These are phyloP conservation scores for Diutina rugosa DNA, from an alignment of 1,139 yeast species.

Conservation along the genomic window DNA sequence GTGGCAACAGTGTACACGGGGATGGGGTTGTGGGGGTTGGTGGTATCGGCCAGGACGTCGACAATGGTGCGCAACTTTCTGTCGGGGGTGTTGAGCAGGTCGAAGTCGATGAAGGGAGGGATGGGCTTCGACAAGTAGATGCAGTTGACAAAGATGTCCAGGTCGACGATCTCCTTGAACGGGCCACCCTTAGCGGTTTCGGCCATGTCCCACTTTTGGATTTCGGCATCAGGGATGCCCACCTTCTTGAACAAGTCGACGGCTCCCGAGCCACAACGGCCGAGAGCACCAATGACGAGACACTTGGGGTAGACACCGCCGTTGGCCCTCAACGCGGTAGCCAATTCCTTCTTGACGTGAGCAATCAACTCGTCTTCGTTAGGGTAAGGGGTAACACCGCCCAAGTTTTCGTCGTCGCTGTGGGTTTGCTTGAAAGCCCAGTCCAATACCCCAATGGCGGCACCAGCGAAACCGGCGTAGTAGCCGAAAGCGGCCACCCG, in stretches of 20 bases:
- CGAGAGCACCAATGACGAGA: constrained; percentile 90
- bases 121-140: constrained; percentile 89
- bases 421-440: constrained; percentile 88
- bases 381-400: constrained; percentile 71
- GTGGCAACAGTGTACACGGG: constrained; percentile 90
- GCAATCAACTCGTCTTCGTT: constrained; percentile 62
- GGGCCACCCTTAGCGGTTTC: constrained; percentile 98
- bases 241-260: constrained; percentile 66
- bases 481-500: constrained; percentile 98
- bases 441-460: constrained; percentile 87
- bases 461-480: constrained; percentile 98
- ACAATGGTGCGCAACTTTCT: constrained; percentile 87
- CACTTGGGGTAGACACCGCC: constrained; percentile 66
- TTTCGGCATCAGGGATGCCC: constrained; percentile 79
- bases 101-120: constrained; percentile 74
- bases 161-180: constrained; percentile 75
- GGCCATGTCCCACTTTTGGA: constrained; percentile 90
- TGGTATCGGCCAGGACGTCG: constrained; percentile 96
- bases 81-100: constrained; percentile 43
- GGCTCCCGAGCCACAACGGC: constrained; percentile 99
- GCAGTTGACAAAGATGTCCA: constrained; percentile 90
- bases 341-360: constrained; percentile 54
- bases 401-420: constrained; percentile 47
- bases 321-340: constrained; percentile 42
- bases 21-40: constrained; percentile 95